phyloP scores from a whole-genome alignment of 176 grass and related monocot species.

The Phoenix dactylifera region DNA sequence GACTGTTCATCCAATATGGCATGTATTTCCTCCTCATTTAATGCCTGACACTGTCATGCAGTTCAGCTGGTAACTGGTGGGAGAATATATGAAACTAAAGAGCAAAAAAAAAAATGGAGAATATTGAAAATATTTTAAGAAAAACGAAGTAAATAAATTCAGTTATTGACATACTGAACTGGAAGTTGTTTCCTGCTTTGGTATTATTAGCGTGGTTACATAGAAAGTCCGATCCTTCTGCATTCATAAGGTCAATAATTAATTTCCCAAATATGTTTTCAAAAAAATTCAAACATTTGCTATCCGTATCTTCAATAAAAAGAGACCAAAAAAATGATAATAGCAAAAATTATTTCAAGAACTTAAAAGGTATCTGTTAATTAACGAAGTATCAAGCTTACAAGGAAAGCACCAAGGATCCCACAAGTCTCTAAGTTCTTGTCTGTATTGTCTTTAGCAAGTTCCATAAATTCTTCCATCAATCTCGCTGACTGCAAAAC shows the following conservation, averaged over 20 bases:
- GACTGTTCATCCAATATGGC: conserved; percentile 73
- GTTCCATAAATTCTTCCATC: conserved; percentile 94
- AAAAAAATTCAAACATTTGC: no score
- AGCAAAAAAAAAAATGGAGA: neutral
- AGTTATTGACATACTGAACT: conserved; percentile 81
- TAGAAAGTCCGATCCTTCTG: conserved; percentile 75
- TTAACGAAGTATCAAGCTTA: conserved; percentile 24
- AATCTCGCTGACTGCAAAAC: conserved; percentile 61
- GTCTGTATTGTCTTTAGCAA: conserved; percentile 89
- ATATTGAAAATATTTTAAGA: conserved; percentile 3
- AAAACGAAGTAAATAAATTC: neutral
- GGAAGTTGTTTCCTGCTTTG: conserved; percentile 84
- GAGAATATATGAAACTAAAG: conserved; percentile 1
- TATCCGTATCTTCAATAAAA: no score
- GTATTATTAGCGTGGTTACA: conserved; percentile 84
- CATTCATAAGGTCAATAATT: conserved; percentile 10
- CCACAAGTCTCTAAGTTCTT: conserved; percentile 85
- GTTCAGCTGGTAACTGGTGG: neutral
- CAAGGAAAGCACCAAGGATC: conserved; percentile 89
- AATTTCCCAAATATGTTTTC: neutral
- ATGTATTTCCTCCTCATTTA: conserved; percentile 90
- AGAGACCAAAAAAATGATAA: no score
- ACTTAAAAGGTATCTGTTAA: no score
- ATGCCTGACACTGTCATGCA: conserved; percentile 67
- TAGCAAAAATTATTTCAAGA: no score